Percentiles rank a stretch among this genome's conserved stretches.
Conservation (phyloP, 305 asterid species). For the Solanum chacoense region DNA sequence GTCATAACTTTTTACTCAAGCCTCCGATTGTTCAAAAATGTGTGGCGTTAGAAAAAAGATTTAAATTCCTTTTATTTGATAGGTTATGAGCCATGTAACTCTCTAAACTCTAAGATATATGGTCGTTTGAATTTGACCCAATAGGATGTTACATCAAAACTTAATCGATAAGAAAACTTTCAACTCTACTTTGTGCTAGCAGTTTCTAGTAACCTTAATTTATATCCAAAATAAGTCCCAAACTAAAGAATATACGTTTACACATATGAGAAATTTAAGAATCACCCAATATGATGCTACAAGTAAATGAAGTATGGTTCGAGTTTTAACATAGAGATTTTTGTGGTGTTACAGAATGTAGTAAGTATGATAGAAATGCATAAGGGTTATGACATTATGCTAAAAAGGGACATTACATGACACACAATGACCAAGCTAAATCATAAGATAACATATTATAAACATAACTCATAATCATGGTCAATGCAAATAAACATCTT, state of each 20-base stretch:
- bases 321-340: not conserved
- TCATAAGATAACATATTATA: not conserved
- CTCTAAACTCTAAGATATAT: not conserved
- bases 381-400: not conserved
- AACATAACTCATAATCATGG: not conserved
- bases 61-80: too few relatives aligned
- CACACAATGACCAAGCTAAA: not conserved
- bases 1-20: not conserved
- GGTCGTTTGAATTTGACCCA: not conserved
- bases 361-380: not conserved
- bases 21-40: not conserved
- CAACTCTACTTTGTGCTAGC: not conserved
- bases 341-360: not conserved
- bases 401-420: not conserved
- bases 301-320: not conserved
- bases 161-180: not conserved
- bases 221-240: not conserved
- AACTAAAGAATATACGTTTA: not conserved
- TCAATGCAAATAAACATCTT: not conserved
- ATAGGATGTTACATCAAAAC: not conserved
- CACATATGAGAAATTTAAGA: too few relatives aligned
- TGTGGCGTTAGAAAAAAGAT: not conserved
- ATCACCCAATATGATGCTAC: not conserved
- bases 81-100: not conserved
- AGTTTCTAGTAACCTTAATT: not conserved